Evolutionary conservation across 352 stramenopile species (phyloP).

Genomic region (Phytophthora citrophthora): DNA sequence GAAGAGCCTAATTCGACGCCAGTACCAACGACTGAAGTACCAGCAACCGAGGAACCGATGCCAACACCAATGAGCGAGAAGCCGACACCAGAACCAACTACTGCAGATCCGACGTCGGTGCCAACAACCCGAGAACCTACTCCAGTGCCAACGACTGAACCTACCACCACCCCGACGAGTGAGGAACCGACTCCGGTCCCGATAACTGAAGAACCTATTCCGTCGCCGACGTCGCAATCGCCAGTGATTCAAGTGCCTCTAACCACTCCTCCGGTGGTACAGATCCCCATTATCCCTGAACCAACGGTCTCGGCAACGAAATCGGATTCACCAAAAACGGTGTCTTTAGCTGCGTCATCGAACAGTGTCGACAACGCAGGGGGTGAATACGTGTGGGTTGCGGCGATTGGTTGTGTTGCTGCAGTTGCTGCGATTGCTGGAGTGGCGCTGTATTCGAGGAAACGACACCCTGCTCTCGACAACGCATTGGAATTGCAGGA

Average conservation of each 20-base stretch:
- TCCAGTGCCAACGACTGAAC: too few species aligned
- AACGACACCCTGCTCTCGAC: neutral
- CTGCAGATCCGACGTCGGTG: neutral
- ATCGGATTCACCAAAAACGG: neutral
- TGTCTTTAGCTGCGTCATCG: slow-evolving; percentile 3
- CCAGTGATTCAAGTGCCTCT: neutral
- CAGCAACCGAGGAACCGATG: neutral
- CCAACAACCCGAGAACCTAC: too few species aligned
- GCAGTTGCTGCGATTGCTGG: slow-evolving; percentile 27
- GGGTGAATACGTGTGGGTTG: slow-evolving; percentile 18
- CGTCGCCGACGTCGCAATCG: neutral
- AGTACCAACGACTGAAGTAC: neutral
- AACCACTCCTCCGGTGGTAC: neutral
- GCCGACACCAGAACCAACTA: neutral
- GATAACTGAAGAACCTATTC: neutral
- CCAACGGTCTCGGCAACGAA: neutral
- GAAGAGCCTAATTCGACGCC: neutral
- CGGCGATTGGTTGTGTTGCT: slow-evolving; percentile 20
- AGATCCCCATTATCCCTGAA: neutral
- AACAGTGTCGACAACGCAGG: neutral
- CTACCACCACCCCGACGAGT: neutral
- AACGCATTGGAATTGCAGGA: too few species aligned
- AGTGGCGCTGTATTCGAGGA: slow-evolving; percentile 26
- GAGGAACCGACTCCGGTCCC: neutral
- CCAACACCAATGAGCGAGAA: neutral